Evolutionary conservation across 495 filamentous ascomycete species (phyloP).

Genomic region (Talaromyces borbonicus): DNA sequence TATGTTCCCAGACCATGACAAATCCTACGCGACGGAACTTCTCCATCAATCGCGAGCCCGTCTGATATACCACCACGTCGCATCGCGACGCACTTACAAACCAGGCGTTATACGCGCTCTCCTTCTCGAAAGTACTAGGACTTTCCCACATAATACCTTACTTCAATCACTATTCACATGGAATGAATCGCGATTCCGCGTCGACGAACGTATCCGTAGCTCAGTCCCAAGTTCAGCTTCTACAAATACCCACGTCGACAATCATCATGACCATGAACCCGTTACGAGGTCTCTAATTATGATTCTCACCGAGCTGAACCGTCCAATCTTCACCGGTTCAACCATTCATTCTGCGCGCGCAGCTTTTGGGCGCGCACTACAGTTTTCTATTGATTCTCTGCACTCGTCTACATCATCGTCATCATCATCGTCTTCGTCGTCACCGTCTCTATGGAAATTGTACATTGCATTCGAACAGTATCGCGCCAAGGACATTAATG

Average conservation of each 20-base stretch:
- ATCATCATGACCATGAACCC: conserved; percentile 33
- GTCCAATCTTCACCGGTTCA: conserved; percentile 31
- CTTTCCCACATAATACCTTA: conserved; percentile 69
- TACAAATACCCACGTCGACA: conserved; percentile 1
- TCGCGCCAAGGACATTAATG: conserved; percentile 26
- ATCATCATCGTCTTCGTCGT: conserved; percentile 23
- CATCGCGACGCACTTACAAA: conserved; percentile 46
- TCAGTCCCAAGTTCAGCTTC: conserved; percentile 38
- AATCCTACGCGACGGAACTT: conserved; percentile 35
- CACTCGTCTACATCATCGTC: conserved; percentile 17
- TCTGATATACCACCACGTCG: conserved; percentile 60
- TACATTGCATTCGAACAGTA: conserved; percentile 39
- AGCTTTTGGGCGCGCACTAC: conserved; percentile 62
- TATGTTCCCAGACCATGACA: conserved; percentile 23
- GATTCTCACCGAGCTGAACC: conserved; percentile 53
- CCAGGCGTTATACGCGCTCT: conserved; percentile 51
- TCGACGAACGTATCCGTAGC: conserved; percentile 63
- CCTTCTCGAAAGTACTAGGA: conserved; percentile 45
- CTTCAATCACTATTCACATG: conserved; percentile 63
- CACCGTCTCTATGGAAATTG: conserved; percentile 43
- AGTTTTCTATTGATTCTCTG: no score
- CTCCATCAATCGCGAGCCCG: conserved; percentile 56
- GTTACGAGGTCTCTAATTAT: conserved; percentile 48
- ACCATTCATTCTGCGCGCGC: conserved; percentile 52
- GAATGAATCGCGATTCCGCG: conserved; percentile 55